Percentiles rank a stretch among this genome's conserved stretches.
Evolutionary conservation across 768 basidiomycete species (phyloP).

Genomic region (Leucosporidium creatinivorum): DNA sequence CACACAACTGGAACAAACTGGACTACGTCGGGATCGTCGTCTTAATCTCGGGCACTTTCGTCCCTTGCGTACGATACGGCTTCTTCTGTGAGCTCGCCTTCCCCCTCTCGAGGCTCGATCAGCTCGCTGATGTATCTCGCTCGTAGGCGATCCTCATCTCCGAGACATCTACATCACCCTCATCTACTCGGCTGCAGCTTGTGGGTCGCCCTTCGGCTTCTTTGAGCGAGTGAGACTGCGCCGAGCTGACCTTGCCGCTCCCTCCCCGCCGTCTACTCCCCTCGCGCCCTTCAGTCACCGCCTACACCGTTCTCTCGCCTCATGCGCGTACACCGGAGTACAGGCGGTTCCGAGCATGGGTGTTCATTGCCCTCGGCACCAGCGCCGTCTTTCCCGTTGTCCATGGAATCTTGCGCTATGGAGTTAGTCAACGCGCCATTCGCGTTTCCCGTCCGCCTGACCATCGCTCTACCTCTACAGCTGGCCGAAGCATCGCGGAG

Average conservation of each 20-base stretch:
- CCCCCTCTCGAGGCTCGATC: neutral
- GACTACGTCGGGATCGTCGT: conserved; percentile 74
- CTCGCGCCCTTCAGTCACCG: conserved; percentile 48
- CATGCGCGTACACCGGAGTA: conserved; percentile 68
- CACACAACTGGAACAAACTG: conserved; percentile 55
- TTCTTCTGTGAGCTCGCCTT: conserved; percentile 11
- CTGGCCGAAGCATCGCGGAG: conserved; percentile 51
- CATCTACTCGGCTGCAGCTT: conserved; percentile 19
- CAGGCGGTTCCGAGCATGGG: conserved; percentile 64
- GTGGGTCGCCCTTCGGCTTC: neutral
- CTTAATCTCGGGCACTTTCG: conserved; percentile 25
- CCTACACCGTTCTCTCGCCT: conserved; percentile 70
- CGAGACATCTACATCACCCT: conserved; percentile 17
- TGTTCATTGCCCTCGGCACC: conserved; percentile 72
- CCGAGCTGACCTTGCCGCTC: neutral
- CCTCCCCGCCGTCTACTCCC: neutral
- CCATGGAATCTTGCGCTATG: conserved; percentile 59
- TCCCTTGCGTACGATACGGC: conserved; percentile 16
- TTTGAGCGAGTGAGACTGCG: neutral
- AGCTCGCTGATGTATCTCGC: neutral
- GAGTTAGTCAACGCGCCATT: conserved; percentile 36
- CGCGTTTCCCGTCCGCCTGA: neutral
- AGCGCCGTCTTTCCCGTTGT: conserved; percentile 61
- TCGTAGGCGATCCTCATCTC: conserved; percentile 28
- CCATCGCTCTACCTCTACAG: too few relatives aligned